Percentiles rank a stretch among this genome's conserved stretches.
Evolutionary conservation across 495 filamentous ascomycete species (phyloP).

Genomic region (Cryomyces minteri): DNA sequence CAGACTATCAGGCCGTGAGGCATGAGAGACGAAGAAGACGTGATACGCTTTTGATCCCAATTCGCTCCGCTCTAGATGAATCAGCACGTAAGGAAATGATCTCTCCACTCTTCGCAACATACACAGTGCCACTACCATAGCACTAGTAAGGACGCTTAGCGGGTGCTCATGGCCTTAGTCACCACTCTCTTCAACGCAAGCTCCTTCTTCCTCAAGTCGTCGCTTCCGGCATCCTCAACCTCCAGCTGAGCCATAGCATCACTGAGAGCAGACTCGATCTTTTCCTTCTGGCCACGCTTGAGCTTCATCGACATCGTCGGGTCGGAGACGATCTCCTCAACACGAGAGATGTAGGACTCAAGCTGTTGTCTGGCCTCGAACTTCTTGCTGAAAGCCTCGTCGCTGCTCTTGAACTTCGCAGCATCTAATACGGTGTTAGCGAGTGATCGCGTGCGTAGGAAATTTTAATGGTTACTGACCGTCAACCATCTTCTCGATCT

Average conservation of each 20-base stretch:
- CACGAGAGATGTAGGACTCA: constrained; percentile 95
- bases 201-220: constrained; percentile 99
- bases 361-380: constrained; percentile 98
- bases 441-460: constrained; percentile 6
- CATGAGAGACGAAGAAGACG: no score
- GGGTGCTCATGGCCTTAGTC: constrained; percentile 88
- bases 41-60: no score
- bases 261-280: constrained; percentile 85
- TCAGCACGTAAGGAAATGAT: no score
- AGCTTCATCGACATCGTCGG: constrained; percentile 90
- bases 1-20: no score
- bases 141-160: constrained; percentile 26
- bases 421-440: constrained; percentile 38
- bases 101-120: no score
- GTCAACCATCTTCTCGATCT: constrained; percentile 96
- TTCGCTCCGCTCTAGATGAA: no score
- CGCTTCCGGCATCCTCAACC: constrained; percentile 70
- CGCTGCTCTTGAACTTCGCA: constrained; percentile 94
- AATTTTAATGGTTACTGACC: constrained; percentile 31
- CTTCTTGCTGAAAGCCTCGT: constrained; percentile 97
- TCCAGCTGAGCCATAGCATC: constrained; percentile 79
- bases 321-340: constrained; percentile 97
- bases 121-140: no score
- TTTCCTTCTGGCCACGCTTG: constrained; percentile 98
- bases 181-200: constrained; percentile 92